Evolutionary conservation across 768 basidiomycete species (phyloP), one percentile per base, ranked within the genome.

Genomic region (Collybiopsis luxurians): DNA sequence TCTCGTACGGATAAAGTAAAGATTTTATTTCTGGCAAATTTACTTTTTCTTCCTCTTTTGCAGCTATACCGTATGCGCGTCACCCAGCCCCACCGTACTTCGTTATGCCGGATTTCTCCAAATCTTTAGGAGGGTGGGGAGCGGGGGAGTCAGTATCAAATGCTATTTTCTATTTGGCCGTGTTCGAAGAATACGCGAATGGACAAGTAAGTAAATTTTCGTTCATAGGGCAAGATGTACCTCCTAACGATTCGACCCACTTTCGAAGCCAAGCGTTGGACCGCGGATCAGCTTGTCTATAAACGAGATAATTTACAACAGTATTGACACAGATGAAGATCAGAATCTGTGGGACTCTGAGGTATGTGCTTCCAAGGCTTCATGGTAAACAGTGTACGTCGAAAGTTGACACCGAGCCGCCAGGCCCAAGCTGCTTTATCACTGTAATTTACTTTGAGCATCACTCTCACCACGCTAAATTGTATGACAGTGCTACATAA

Each of bases 21-120:
- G 2, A 3, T 26, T 27, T 24, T 13, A n/a, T 15, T 12, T 11
- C 17, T 47, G 3, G 21, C 40, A 10, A 19, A 31, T 30, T 15
- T 28, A n/a, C 34, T 17, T 53, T 24, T 45, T 30, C 17, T 21
- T 26, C 13, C 47, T 13, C 31, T 13, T 34, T 34, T 13, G 31
- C 13, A 72, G 71, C 69, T 43, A 67, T 70, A 24, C 69, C 71
- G 26, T 64, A 67, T 56, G 61, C 71, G 21, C 59, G 42, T 43
- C 63, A 71, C 57, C 70, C 71, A 17, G 63, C 66, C 17, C 73
- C 73, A 7, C n/a, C 67, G 5, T 55, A 69, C 48, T 63, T 74
- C n/a, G 63, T 61, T 24, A 72, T 73, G 71, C 73, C 73, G 28
- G 63, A 74, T 63, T 70, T 74, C 54, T 64, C 71, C 2, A 52